phyloP scores from a whole-genome alignment of 768 basidiomycete species.

The Leccinum barrowsii region DNA sequence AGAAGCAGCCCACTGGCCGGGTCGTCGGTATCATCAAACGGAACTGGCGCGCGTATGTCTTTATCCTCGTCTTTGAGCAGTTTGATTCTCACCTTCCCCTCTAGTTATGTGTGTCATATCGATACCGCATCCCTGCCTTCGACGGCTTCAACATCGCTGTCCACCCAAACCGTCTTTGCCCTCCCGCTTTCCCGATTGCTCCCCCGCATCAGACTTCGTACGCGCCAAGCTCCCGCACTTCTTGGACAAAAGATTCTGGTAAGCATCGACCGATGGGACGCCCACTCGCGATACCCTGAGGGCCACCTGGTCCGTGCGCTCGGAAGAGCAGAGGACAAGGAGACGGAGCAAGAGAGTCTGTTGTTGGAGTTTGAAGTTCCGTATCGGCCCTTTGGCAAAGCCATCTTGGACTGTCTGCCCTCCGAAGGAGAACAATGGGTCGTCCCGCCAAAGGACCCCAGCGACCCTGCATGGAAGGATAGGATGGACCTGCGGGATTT shows the following conservation, averaged over 20 bases:
- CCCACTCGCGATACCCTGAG: conserved; percentile 86
- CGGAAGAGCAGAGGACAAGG: conserved; percentile 89
- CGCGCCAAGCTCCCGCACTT: conserved; percentile 87
- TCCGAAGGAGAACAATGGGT: conserved; percentile 88
- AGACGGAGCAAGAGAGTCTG: conserved; percentile 93
- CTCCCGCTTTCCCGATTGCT: conserved; percentile 88
- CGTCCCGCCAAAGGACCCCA: conserved; percentile 70
- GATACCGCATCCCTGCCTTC: conserved; percentile 86
- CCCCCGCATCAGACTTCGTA: conserved; percentile 91
- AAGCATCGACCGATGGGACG: conserved; percentile 90
- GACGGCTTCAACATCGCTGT: conserved; percentile 70
- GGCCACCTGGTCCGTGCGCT: conserved; percentile 95
- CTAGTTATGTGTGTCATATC: conserved; percentile 91
- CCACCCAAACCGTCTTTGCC: conserved; percentile 90
- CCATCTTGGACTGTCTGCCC: conserved; percentile 89
- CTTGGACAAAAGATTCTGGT: conserved; percentile 94
- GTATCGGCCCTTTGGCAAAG: conserved; percentile 94
- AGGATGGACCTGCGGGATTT: conserved; percentile 84
- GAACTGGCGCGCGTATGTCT: conserved; percentile 87
- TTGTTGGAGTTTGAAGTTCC: conserved; percentile 94
- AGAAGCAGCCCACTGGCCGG: conserved; percentile 87
- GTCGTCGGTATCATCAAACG: conserved; percentile 92
- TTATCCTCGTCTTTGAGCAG: background rate
- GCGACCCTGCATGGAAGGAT: conserved; percentile 64
- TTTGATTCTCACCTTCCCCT: conserved; percentile 42